These are phyloP conservation scores for Takashimella tepidaria DNA, from an alignment of 1,284 basidiomycete species.

Conservation along the genomic window DNA sequence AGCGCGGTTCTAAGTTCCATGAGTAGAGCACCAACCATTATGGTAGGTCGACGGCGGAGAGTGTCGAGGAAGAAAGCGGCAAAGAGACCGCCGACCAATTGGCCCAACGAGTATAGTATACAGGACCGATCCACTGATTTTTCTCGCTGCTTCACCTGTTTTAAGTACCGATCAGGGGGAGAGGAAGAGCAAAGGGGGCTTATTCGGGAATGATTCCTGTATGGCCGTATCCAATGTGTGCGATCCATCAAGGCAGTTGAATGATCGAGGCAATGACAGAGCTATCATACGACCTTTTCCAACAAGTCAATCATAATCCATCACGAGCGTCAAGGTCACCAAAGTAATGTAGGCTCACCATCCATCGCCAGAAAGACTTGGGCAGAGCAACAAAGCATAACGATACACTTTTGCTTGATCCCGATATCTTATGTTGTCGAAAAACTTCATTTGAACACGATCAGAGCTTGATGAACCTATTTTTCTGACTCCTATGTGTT, in stretches of 20 bases:
- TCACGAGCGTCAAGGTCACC: not conserved
- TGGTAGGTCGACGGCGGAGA: slow-evolving; percentile 20
- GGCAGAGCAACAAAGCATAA: slow-evolving; percentile 19
- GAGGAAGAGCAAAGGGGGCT: slow-evolving; percentile 1
- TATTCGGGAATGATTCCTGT: slow-evolving; percentile 18
- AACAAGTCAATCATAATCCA: not conserved
- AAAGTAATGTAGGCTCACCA: slow-evolving; percentile 16
- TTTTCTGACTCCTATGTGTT: too few species aligned
- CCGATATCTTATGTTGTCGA: slow-evolving; percentile 24
- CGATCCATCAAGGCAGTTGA: slow-evolving; percentile 22
- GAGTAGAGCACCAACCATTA: slow-evolving; percentile 16
- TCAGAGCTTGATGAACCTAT: too few species aligned
- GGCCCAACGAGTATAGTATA: slow-evolving; percentile 28
- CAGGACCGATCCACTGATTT: slow-evolving; percentile 30
- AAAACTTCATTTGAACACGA: slow-evolving; percentile 24
- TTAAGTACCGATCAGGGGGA: slow-evolving; percentile 5
- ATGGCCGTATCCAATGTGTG: slow-evolving; percentile 18
- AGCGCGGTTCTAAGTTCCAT: slow-evolving; percentile 25
- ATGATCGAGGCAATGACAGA: slow-evolving; percentile 27
- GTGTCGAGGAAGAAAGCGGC: slow-evolving; percentile 26
- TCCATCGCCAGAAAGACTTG: slow-evolving; percentile 23
- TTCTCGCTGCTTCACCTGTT: too few species aligned
- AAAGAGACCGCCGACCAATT: slow-evolving; percentile 22
- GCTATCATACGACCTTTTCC: slow-evolving; percentile 22
- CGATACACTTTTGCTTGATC: slow-evolving; percentile 21